Evolutionary conservation across 371 early-diverging fungal genomes (phyloP).

Genomic region (Rhizopus sp.): DNA sequence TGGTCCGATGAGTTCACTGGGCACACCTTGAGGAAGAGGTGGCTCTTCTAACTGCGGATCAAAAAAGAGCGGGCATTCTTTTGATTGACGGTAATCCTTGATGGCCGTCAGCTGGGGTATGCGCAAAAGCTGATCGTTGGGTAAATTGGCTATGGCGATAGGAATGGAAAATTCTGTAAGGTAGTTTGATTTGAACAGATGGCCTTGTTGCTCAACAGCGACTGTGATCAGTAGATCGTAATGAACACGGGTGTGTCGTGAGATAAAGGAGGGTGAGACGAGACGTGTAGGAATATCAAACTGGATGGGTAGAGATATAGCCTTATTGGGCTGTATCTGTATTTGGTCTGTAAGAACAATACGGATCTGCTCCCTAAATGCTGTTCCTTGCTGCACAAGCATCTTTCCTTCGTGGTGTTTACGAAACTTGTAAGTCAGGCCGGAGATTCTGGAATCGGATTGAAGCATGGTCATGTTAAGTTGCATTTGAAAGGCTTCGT

Average conservation of each 20-base stretch:
- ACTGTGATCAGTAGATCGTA: conserved; percentile 41
- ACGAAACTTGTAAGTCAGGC: conserved; percentile 30
- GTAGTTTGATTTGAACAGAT: conserved; percentile 33
- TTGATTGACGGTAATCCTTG: conserved; percentile 22
- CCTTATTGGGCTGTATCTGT: conserved; percentile 6
- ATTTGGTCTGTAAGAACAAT: conserved; percentile 19
- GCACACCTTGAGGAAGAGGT: conserved; percentile 23
- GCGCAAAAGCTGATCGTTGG: conserved; percentile 32
- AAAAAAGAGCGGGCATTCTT: conserved; percentile 37
- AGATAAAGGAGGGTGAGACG: conserved; percentile 46
- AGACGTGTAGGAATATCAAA: conserved; percentile 47
- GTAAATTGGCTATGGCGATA: conserved; percentile 39
- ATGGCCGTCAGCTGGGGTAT: conserved; percentile 37
- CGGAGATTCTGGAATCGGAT: conserved; percentile 33
- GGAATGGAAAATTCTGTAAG: conserved; percentile 36
- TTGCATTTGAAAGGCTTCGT: conserved; percentile 39
- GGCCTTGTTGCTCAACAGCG: conserved; percentile 28
- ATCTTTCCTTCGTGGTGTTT: conserved; percentile 48
- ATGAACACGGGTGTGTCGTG: conserved; percentile 45
- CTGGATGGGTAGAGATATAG: conserved; percentile 21
- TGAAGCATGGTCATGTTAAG: conserved; percentile 31
- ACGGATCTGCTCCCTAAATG: conserved; percentile 36
- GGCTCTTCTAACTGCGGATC: conserved; percentile 36
- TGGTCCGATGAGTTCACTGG: conserved; percentile 27
- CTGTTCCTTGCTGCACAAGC: conserved; percentile 40